Evolutionary conservation across 257 asterid genomes (phyloP).

Genomic region (Solanum chiquidenum): DNA sequence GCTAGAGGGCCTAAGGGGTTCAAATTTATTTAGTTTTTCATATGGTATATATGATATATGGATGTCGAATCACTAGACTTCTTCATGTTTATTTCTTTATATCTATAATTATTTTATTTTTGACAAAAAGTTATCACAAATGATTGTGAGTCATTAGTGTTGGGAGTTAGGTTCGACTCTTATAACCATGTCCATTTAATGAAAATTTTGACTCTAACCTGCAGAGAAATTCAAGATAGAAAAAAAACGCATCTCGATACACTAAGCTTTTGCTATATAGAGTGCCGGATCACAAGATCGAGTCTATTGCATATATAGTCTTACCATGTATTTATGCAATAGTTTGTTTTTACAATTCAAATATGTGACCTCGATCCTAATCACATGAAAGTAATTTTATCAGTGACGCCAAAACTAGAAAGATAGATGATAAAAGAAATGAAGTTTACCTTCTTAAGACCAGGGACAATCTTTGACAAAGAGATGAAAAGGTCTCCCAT

Average conservation of each 20-base stretch:
- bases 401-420: background rate
- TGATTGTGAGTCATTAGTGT: no score
- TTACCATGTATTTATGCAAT: background rate
- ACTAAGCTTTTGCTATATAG: background rate
- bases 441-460: conserved; percentile 48
- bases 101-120: background rate
- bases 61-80: background rate
- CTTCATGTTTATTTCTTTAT: background rate
- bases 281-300: background rate
- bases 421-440: background rate
- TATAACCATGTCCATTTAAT: background rate
- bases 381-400: background rate
- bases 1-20: background rate
- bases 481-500: conserved; percentile 42
- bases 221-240: background rate
- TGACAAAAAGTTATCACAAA: no score
- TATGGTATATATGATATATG: background rate
- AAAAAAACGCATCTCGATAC: accelerated
- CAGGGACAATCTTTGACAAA: conserved; percentile 51
- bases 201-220: background rate
- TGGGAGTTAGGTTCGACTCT: no score
- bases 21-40: background rate
- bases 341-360: accelerated
- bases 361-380: background rate
- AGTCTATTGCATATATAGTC: background rate